These are phyloP conservation scores for Melampsora americana DNA, from an alignment of 1,284 basidiomycete genomes.

Conservation along the genomic window DNA sequence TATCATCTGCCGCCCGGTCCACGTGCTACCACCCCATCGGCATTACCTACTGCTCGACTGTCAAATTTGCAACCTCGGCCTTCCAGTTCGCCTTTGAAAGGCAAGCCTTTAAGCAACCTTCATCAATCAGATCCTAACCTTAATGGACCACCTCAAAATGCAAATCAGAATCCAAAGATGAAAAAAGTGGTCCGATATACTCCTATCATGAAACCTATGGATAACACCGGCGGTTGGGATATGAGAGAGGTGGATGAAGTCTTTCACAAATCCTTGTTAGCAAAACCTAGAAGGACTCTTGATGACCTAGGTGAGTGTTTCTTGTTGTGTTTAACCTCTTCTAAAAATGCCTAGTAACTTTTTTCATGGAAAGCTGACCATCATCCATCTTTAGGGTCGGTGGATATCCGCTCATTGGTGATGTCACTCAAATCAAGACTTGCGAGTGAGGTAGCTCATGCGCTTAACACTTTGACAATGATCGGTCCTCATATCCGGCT, in stretches of 20 bases:
- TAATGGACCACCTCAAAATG: not conserved
- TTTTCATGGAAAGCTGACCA: not conserved
- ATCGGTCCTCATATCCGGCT: conserved; percentile 68
- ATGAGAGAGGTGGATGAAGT: conserved; percentile 68
- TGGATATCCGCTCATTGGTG: conserved; percentile 82
- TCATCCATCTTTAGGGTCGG: conserved; percentile 58
- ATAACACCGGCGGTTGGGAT: conserved; percentile 82
- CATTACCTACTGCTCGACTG: not conserved
- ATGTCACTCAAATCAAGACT: conserved; percentile 85
- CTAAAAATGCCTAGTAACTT: not conserved
- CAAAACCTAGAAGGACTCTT: conserved; percentile 65
- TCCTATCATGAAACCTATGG: conserved; percentile 71
- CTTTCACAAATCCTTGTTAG: conserved; percentile 59
- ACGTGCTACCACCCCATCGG: conserved; percentile 8
- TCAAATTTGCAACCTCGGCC: conserved; percentile 7
- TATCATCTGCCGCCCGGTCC: conserved; percentile 3
- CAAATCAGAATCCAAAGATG: conserved; percentile 49
- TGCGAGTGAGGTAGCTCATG: conserved; percentile 79
- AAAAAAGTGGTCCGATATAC: conserved; percentile 87
- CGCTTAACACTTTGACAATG: conserved; percentile 81
- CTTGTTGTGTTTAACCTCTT: conserved; percentile 1
- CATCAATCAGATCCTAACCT: conserved; percentile 11
- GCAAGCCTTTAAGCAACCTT: not conserved
- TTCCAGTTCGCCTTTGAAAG: conserved; percentile 37
- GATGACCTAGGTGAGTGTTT: conserved; percentile 64